phyloP scores from a whole-genome alignment of 495 filamentous ascomycete species.

The Xylaria grammica region DNA sequence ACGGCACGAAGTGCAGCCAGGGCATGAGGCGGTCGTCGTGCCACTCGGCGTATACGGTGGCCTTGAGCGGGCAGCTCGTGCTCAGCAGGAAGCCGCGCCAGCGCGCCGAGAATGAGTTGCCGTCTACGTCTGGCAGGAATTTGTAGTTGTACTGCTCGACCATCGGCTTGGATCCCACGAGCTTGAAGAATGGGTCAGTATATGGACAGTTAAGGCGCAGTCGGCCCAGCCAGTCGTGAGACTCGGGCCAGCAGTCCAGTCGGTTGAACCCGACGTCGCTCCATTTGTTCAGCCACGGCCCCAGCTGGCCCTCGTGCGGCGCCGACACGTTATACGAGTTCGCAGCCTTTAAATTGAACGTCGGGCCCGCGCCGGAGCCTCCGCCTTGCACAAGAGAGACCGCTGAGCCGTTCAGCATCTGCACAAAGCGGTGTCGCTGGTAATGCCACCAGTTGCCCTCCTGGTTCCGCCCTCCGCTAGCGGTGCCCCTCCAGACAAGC shows the following conservation, averaged over 20 bases:
- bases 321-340: too few species aligned
- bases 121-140: constrained; percentile 65
- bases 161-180: constrained; percentile 44
- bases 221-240: constrained; percentile 49
- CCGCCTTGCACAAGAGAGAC: constrained; percentile 50
- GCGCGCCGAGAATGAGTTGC: constrained; percentile 67
- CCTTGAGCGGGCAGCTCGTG: constrained; percentile 63
- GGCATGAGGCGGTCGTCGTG: constrained; percentile 64
- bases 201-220: constrained; percentile 44
- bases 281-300: too few species aligned
- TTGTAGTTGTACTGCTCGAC: constrained; percentile 64
- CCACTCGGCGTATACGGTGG: constrained; percentile 69
- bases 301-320: too few species aligned
- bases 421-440: constrained; percentile 75
- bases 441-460: constrained; percentile 69
- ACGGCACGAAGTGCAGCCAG: constrained; percentile 68
- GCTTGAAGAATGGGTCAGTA: too few species aligned
- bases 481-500: constrained; percentile 73
- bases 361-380: constrained; percentile 38
- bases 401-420: constrained; percentile 69
- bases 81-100: constrained; percentile 65
- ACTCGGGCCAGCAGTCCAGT: too few species aligned
- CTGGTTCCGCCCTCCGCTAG: constrained; percentile 69
- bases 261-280: too few species aligned
- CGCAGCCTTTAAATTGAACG: too few species aligned